Base-by-base conservation (phyloP, 768 basidiomycete species). In the Phaffia tasmanica region DNA sequence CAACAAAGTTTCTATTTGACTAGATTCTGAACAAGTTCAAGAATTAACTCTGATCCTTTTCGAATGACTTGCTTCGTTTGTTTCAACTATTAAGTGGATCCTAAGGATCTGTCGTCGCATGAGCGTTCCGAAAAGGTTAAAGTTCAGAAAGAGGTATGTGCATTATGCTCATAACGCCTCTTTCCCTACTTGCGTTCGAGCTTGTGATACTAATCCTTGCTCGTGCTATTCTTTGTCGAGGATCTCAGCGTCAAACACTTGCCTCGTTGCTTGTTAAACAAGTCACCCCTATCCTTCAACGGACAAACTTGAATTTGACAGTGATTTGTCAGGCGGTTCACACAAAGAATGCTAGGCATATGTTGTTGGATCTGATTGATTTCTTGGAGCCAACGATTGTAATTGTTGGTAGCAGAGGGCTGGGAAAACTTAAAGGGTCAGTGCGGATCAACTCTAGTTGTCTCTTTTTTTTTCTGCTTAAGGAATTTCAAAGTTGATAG, bases 311-410 rank as follows among this genome's bases (percentile, higher is more conserved):
- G 64, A 85, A 97, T 69, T 88, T 95, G 32, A 85, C 84, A 0
- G 83, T 98, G 49, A 81, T 84, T 3, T 98, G 94, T 75, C 92
- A 98, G 77, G 92, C 93, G 32, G 88, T 93, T 83, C 93, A 98
- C 71, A 90, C 93, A n/a, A 95, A 94, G 80, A 93, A 93, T 73
- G 81, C 86, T 1, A 79, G 89, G 27, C 89, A 92, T 73, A 92
- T 93, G 85, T 78, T 94, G 27, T 79, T 94, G 64, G 74, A 93
- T 72, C 83, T 97, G 62, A 85, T 94, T 29, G 93, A 97, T 72
- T 83, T 87, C 73, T 79, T 85, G 48, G 85, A 90, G 65, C 93
- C 93, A 1, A 84, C 83, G 9, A 92, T 95, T 88, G 79, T 91
- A 42, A 94, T 97, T 63, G 93, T 95, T 14, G 93, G 93, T 3